Conservation (phyloP, 2,329 filamentous ascomycete species). For the Pseudogymnoascus sp. region DNA sequence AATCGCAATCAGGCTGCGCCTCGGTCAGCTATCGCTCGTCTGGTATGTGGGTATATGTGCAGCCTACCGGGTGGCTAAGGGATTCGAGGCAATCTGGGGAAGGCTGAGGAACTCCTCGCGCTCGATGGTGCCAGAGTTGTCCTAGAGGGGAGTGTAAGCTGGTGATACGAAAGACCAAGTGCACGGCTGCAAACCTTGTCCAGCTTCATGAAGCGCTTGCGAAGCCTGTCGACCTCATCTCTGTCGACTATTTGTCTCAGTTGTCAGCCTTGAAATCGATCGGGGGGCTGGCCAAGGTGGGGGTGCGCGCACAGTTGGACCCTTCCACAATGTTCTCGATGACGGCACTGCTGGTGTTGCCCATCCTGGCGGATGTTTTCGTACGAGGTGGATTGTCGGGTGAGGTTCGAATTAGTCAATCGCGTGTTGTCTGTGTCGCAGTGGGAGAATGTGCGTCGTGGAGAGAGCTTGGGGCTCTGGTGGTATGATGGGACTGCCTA, state of each 20-base stretch:
- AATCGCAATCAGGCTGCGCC: conserved; percentile 85
- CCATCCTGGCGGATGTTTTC: conserved; percentile 40
- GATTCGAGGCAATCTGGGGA: conserved; percentile 95
- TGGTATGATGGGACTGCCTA: neutral
- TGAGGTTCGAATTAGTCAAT: neutral
- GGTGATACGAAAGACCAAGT: neutral
- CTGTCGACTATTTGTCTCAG: conserved; percentile 62
- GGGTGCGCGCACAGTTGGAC: conserved; percentile 68
- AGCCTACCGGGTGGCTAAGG: conserved; percentile 75
- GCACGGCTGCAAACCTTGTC: conserved; percentile 64
- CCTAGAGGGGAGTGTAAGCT: conserved; percentile 43
- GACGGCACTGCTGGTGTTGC: conserved; percentile 63
- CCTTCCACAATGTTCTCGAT: conserved; percentile 94
- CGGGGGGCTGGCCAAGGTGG: neutral
- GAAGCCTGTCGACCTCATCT: conserved; percentile 90
- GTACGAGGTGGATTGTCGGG: neutral
- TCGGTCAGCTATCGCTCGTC: neutral
- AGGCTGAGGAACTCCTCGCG: conserved; percentile 96
- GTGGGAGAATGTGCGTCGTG: neutral
- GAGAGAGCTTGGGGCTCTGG: conserved; percentile 4
- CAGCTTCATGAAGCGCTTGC: conserved; percentile 98
- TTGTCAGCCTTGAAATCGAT: conserved; percentile 8
- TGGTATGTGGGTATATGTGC: neutral
- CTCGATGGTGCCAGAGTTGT: conserved; percentile 97
- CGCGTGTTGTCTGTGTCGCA: neutral